Evolutionary conservation across 2,329 filamentous ascomycete species (phyloP), one percentile per base, ranked within the genome.

Genomic region (Penicillium sp.): DNA sequence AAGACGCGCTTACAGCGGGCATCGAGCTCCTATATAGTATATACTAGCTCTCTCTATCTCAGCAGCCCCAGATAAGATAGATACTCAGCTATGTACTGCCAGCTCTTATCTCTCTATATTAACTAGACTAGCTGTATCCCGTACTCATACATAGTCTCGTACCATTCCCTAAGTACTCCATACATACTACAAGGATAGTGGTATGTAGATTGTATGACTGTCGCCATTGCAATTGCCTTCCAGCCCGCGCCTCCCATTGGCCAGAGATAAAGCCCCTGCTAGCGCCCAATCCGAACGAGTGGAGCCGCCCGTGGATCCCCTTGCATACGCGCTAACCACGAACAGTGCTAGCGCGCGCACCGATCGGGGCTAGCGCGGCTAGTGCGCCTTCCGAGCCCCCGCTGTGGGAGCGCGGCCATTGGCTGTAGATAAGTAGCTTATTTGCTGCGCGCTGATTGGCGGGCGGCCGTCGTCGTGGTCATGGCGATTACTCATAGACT

Each of bases 211-310:
- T 11, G 12, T 33, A 16, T 42, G 14, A 20, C 38, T 42, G 14
- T 42, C 18, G 61, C 49, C 49, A 48, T n/a, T 38, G 5, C 1
- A 46, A 42, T 16, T 16, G 14, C 21, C 18, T 12, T n/a, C n/a
- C n/a, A n/a, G n/a, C n/a, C n/a, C 47, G 0, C 35, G 20, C 24
- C n/a, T n/a, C n/a, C 60, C 53, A 66, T 66, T 66, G 64, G 64
- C 43, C 43, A 28, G 56, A 65, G 64, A 66, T 66, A 66, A 65
- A 65, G 57, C 47, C 55, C 59, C 60, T 46, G 47, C 46, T 55
- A 50, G 58, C 58, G 53, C 55, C 28, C 5, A 47, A 46, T 26
- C 23, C 45, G 38, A 49, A 46, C 20, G 12, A 16, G 49, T 42
- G 30, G 23, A n/a, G 35, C 43, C 18, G n/a, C 35, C 40, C 7